A percentile compares a stretch with the other conserved stretches of the same genome.
phyloP scores from a whole-genome alignment of 2,329 filamentous ascomycete genomes.

The Apiospora koreana region DNA sequence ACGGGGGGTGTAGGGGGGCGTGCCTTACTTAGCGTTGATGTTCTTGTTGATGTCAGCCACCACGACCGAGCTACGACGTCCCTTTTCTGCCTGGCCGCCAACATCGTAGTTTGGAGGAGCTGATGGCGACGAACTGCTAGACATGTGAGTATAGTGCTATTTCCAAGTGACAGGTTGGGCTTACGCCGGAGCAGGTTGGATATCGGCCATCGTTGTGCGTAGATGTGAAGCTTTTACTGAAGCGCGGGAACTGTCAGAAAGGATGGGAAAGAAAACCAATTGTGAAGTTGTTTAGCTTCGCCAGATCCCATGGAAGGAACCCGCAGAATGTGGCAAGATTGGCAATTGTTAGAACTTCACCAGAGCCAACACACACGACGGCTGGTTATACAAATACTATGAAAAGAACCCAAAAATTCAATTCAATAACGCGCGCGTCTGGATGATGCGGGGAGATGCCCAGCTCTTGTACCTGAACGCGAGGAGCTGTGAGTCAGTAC shows the following conservation, averaged over 20 bases:
- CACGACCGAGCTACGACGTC: conserved; percentile 32
- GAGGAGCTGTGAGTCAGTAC: neutral
- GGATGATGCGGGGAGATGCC: neutral
- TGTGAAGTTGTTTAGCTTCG: neutral
- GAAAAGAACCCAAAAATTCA: neutral
- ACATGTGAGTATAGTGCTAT: neutral
- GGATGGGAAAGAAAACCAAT: neutral
- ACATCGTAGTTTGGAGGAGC: neutral
- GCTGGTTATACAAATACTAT: neutral
- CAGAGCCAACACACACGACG: neutral
- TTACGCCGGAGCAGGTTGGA: conserved; percentile 3
- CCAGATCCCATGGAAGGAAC: neutral
- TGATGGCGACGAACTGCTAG: neutral
- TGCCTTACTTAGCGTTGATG: conserved; percentile 46
- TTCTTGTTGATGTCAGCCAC: conserved; percentile 46
- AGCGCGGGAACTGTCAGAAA: neutral
- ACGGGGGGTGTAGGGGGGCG: neutral
- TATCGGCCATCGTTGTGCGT: neutral
- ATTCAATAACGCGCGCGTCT: neutral
- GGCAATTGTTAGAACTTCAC: neutral
- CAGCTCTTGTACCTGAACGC: neutral
- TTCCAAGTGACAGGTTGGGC: neutral
- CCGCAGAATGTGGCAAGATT: neutral
- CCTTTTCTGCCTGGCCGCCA: conserved; percentile 31
- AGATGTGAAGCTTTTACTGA: neutral